Evolutionary conservation across 345 rosid species (phyloP), one percentile per base, ranked within the genome.

Genomic region (Lepidium sativum): DNA sequence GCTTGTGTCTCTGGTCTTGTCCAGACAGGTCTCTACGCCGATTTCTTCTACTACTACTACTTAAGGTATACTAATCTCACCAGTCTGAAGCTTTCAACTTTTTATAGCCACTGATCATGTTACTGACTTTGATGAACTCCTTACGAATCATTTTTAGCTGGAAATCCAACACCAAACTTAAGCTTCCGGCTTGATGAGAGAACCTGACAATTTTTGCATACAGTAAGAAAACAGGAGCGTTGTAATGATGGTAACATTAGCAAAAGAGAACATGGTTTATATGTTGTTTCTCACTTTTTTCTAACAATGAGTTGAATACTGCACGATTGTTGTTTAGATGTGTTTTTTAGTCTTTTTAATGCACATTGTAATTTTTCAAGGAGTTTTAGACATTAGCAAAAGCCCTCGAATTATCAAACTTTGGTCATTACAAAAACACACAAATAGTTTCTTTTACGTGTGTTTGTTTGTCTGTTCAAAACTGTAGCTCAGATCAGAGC

Each of bases 21-120:
- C 73, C 98, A 92, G 68, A 92, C 92, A 42, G 95, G 84, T 58
- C 86, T 92, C 12, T 89, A 92, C 33, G 97, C 89, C 1, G 96
- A 92, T 74, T 92, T 92, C 86, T 92, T 92, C 78, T 92, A 92
- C 71, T 92, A 85, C 78, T 92, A 92, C 73, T 89, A 89, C 75
- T 43, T 85, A 21, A 92, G 98, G 98, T 87, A 64, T 48, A 54
- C 32, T 41, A 53, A 50, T 23, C 11, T n/a, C 54, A 37, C 64
- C 25, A 10, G 2, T 27, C 57, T 52, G 12, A 20, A 9, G 9
- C 8, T 17, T 29, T 7, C 13, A 45, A 25, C 16, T 39, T 49
- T 18, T 43, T 14, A 29, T 60, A 48, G 8, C 55, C 31, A 17
- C 12, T 58, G 48, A 34, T 6, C 13, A 33, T 43, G 7, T 48